phyloP scores from a whole-genome alignment of 1,284 basidiomycete species.

The Malassezia psittaci region DNA sequence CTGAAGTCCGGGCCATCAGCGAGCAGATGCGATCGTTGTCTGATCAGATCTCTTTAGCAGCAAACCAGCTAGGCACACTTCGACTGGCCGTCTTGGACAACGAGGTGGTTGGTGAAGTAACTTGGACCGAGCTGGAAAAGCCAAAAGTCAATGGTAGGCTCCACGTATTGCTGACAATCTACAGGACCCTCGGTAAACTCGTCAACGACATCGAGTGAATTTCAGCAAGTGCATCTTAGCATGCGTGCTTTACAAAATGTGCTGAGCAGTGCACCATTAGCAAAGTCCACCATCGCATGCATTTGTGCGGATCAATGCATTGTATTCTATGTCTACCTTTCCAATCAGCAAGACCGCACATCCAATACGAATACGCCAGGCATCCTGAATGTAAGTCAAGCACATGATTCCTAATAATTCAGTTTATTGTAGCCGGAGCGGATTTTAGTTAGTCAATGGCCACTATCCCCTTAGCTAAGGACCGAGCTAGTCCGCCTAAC shows the following conservation, averaged over 20 bases:
- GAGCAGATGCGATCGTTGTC: conserved; percentile 66
- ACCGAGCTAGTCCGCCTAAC: too few relatives aligned
- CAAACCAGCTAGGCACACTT: conserved; percentile 54
- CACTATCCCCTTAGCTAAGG: too few relatives aligned
- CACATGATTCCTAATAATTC: not conserved
- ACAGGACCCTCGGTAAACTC: not conserved
- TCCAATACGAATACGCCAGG: not conserved
- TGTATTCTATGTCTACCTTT: conserved; percentile 14
- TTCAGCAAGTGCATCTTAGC: conserved; percentile 9
- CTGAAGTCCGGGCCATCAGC: conserved; percentile 66
- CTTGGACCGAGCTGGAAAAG: conserved; percentile 65
- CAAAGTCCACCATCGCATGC: conserved; percentile 15
- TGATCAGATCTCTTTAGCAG: conserved; percentile 62
- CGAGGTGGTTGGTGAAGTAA: conserved; percentile 63
- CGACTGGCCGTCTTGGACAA: conserved; percentile 57
- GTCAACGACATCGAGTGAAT: not conserved
- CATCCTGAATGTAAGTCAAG: conserved; percentile 12
- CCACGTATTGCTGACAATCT: not conserved
- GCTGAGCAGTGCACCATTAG: not conserved
- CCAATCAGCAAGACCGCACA: not conserved
- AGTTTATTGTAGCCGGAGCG: not conserved
- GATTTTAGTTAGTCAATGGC: not conserved
- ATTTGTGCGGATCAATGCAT: conserved; percentile 10
- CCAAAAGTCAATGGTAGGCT: conserved; percentile 48
- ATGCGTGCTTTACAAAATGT: conserved; percentile 13